Conservation (phyloP, 176 grass and related monocot species). For the Carex myosuroides region DNA sequence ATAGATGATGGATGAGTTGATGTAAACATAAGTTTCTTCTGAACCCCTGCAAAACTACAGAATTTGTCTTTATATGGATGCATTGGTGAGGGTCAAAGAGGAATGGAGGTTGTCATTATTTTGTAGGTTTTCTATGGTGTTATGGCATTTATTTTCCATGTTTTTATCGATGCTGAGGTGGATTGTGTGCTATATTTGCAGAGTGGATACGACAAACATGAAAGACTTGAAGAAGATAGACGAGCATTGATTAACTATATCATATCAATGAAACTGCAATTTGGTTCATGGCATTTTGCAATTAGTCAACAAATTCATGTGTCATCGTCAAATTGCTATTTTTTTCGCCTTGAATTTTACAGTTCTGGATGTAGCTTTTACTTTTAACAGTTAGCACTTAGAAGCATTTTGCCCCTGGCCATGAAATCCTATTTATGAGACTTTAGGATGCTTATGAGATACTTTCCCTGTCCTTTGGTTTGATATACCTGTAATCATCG, state of each 20-base stretch:
- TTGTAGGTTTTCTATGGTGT: not conserved
- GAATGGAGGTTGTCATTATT: not conserved
- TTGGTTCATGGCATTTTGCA: not conserved
- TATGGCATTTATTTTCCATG: conserved; percentile 5
- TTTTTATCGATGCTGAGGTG: not conserved
- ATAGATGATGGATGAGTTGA: not conserved
- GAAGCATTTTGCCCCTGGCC: not conserved
- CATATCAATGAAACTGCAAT: not conserved
- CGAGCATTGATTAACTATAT: conserved; percentile 43
- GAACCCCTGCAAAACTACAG: not conserved
- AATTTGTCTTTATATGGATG: not conserved
- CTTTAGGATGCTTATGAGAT: not conserved
- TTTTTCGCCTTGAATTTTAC: not conserved
- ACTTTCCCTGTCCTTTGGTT: not conserved
- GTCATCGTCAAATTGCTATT: not conserved
- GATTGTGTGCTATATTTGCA: conserved; percentile 24
- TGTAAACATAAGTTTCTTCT: not conserved
- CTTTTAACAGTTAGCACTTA: not conserved
- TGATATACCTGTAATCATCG: not conserved
- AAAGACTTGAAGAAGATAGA: conserved; percentile 97
- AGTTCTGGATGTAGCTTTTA: not conserved
- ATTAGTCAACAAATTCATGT: conserved; percentile 4
- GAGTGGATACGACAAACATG: conserved; percentile 94
- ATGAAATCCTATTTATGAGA: not conserved
- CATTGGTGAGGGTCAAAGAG: not conserved